Evolutionary conservation across 2,329 filamentous ascomycete species (phyloP).

Genomic region (Sporothrix luriei): DNA sequence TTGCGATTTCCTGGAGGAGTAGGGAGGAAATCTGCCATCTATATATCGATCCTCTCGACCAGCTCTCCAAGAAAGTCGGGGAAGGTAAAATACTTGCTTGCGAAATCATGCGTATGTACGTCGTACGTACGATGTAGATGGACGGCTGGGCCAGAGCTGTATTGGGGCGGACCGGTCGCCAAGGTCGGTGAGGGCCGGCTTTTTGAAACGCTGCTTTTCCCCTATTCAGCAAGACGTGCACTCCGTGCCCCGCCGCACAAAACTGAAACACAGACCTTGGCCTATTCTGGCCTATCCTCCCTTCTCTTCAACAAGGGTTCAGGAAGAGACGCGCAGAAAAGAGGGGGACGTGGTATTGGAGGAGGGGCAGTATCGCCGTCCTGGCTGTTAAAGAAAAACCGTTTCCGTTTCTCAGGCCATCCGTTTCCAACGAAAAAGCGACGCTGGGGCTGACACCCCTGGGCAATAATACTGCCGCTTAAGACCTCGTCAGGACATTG

Average conservation of each 20-base stretch:
- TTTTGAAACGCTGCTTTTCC: conserved; percentile 26
- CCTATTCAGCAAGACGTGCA: conserved; percentile 23
- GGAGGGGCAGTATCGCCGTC: conserved; percentile 22
- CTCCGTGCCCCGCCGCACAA: not conserved
- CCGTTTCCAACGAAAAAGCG: not conserved
- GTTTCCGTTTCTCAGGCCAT: not conserved
- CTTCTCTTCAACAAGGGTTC: conserved; percentile 16
- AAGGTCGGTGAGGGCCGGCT: conserved; percentile 18
- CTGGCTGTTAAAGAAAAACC: conserved; percentile 20
- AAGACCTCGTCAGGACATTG: not conserved
- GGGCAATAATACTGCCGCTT: conserved; percentile 25
- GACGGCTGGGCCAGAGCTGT: not conserved
- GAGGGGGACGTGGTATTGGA: conserved; percentile 29
- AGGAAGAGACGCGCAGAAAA: conserved; percentile 21
- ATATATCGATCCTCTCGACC: not conserved
- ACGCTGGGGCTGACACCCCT: not conserved
- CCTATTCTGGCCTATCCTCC: conserved; percentile 13
- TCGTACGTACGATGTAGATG: too few species aligned
- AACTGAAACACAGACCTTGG: conserved; percentile 27
- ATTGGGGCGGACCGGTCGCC: not conserved
- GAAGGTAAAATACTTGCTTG: too few species aligned
- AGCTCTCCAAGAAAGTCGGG: not conserved
- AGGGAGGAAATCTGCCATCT: not conserved
- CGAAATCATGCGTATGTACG: not conserved
- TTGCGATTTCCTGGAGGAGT: not conserved